Conservation (phyloP, 208 protist species). For the Leishmania aethiopica region DNA sequence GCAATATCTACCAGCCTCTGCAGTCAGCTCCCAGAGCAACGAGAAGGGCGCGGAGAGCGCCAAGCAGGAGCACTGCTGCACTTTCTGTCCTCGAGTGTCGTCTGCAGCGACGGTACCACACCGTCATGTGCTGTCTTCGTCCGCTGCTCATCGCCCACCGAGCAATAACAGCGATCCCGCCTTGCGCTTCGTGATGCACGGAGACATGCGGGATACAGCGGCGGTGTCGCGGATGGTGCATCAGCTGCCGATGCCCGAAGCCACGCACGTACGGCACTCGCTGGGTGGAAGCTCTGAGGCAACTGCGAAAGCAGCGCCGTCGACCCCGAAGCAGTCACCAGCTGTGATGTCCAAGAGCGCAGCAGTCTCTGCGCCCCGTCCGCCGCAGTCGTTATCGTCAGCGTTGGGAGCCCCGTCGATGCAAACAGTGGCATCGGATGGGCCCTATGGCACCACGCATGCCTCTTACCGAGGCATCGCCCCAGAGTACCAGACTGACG, state of each 20-base stretch:
- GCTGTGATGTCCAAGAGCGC: neutral
- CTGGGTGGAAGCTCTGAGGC: neutral
- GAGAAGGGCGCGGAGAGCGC: neutral
- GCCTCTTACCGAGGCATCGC: neutral
- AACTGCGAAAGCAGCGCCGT: neutral
- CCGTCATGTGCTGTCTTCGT: too few relatives aligned
- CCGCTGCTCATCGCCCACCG: neutral
- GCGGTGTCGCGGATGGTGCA: neutral
- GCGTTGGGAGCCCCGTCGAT: neutral
- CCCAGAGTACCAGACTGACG: neutral
- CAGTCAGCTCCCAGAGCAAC: neutral
- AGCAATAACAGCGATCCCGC: neutral
- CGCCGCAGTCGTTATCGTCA: neutral
- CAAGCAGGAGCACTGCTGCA: neutral
- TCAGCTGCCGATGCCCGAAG: neutral
- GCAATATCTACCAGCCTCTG: neutral
- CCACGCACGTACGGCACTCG: neutral
- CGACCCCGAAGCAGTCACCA: neutral
- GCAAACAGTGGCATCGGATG: neutral
- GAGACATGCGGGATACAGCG: neutral
- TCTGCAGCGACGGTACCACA: neutral
- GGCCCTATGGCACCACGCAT: neutral
- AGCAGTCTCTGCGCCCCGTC: neutral
- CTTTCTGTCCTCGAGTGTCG: neutral
- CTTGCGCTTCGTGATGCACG: neutral